phyloP scores from a whole-genome alignment of 768 basidiomycete species.

The Termitomyces sp. region DNA sequence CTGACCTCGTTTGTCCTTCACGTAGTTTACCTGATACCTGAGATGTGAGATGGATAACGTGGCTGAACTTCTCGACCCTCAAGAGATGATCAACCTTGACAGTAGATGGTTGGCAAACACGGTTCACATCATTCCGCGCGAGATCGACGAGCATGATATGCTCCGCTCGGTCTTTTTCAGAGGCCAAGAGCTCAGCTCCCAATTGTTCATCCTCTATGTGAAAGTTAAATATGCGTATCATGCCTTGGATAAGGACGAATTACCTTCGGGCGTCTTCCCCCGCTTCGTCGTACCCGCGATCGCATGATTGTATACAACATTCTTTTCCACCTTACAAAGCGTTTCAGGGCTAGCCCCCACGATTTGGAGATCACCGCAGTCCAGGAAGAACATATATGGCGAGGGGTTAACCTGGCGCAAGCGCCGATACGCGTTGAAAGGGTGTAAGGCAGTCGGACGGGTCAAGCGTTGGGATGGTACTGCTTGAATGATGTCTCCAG shows the following conservation, averaged over 20 bases:
- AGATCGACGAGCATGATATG: constrained; percentile 99
- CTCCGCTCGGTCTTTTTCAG: constrained; percentile 94
- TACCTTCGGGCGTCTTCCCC: constrained; percentile 83
- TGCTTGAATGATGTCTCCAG: constrained; percentile 98
- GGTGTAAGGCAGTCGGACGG: constrained; percentile 82
- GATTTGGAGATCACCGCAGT: constrained; percentile 88
- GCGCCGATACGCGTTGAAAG: constrained; percentile 95
- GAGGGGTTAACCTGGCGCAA: constrained; percentile 94
- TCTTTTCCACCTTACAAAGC: constrained; percentile 88
- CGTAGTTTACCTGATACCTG: constrained; percentile 88
- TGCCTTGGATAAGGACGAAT: constrained; percentile 16
- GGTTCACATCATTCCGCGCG: constrained; percentile 96
- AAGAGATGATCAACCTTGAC: constrained; percentile 96
- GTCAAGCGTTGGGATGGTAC: constrained; percentile 92
- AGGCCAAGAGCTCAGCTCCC: constrained; percentile 67
- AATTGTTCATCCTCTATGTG: constrained; percentile 82
- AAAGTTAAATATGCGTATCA: constrained; percentile 5
- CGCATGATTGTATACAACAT: constrained; percentile 94
- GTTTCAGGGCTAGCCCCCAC: constrained; percentile 99
- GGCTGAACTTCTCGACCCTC: constrained; percentile 91
- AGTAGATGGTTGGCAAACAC: constrained; percentile 91
- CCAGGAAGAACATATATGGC: constrained; percentile 98
- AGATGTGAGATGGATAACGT: constrained; percentile 96
- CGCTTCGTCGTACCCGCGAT: constrained; percentile 93
- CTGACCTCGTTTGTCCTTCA: constrained; percentile 76